phyloP scores from a whole-genome alignment of 2,329 filamentous ascomycete species.

The Penicillium crustosum region DNA sequence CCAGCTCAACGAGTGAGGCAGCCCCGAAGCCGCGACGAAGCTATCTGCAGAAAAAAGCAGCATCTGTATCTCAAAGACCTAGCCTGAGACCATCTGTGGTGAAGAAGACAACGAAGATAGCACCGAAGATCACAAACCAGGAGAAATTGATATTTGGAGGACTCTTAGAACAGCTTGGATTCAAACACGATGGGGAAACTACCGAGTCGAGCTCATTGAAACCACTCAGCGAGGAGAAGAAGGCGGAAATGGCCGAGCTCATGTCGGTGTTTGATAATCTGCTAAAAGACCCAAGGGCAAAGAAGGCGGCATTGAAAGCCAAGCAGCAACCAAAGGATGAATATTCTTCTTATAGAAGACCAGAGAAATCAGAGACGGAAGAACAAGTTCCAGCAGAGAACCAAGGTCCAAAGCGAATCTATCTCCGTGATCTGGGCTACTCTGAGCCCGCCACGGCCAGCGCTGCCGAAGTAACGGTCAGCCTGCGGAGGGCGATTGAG shows the following conservation, averaged over 20 bases:
- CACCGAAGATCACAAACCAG: conserved; percentile 21
- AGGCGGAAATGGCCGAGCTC: conserved; percentile 27
- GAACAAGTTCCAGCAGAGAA: neutral
- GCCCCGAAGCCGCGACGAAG: conserved; percentile 19
- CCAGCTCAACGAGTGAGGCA: neutral
- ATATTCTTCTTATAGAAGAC: neutral
- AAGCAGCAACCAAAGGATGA: neutral
- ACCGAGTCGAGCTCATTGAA: neutral
- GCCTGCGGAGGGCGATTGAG: conserved; percentile 25
- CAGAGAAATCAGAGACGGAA: neutral
- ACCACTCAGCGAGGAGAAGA: conserved; percentile 13
- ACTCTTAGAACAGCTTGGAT: conserved; percentile 21
- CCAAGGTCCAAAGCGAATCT: conserved; percentile 4
- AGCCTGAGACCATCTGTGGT: neutral
- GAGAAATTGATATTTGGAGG: conserved; percentile 25
- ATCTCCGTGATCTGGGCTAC: conserved; percentile 20
- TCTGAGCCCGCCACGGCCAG: conserved; percentile 10
- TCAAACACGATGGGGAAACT: conserved; percentile 2
- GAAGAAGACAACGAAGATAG: conserved; percentile 1
- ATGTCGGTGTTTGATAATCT: conserved; percentile 12
- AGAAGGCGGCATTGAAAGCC: neutral
- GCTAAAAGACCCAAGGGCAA: conserved; percentile 7
- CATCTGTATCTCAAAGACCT: conserved; percentile 6
- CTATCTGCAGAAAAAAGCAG: conserved; percentile 26
- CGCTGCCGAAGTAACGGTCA: conserved; percentile 14